Evolutionary conservation across 2,329 filamentous ascomycete genomes (phyloP).

Genomic region (Beauveria sp.): DNA sequence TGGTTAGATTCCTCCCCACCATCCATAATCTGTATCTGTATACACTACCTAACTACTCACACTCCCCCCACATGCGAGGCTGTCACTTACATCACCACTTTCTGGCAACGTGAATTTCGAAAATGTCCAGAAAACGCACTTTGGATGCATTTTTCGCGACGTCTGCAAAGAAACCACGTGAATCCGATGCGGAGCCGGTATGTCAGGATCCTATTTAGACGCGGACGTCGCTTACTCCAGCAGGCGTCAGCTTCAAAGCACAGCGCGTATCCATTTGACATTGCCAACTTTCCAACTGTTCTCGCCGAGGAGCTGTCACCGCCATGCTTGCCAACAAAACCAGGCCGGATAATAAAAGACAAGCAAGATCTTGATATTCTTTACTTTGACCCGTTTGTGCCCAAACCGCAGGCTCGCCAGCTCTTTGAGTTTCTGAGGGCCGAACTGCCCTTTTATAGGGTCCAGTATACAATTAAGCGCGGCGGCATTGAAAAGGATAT

Average conservation of each 20-base stretch:
- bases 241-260: conserved; percentile 31
- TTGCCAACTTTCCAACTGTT: conserved; percentile 33
- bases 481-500: conserved; percentile 56
- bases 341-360: conserved; percentile 52
- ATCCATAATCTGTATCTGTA: neutral
- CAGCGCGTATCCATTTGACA: conserved; percentile 42
- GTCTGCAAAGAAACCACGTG: conserved; percentile 29
- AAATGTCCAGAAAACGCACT: conserved; percentile 48
- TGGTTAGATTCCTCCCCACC: neutral
- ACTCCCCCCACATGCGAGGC: neutral
- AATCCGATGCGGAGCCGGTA: neutral
- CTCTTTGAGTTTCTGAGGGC: conserved; percentile 64
- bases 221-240: neutral
- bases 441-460: conserved; percentile 69
- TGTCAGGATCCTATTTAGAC: neutral
- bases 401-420: conserved; percentile 43
- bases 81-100: conserved; percentile 9
- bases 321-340: conserved; percentile 39
- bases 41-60: neutral
- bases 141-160: conserved; percentile 62
- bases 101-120: neutral
- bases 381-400: conserved; percentile 68
- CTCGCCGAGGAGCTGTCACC: conserved; percentile 33
- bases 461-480: conserved; percentile 65
- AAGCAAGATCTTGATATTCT: conserved; percentile 65